Percentiles rank a stretch among this genome's conserved stretches.
Conservation (phyloP, 768 basidiomycete genomes). For the Russula virescens region DNA sequence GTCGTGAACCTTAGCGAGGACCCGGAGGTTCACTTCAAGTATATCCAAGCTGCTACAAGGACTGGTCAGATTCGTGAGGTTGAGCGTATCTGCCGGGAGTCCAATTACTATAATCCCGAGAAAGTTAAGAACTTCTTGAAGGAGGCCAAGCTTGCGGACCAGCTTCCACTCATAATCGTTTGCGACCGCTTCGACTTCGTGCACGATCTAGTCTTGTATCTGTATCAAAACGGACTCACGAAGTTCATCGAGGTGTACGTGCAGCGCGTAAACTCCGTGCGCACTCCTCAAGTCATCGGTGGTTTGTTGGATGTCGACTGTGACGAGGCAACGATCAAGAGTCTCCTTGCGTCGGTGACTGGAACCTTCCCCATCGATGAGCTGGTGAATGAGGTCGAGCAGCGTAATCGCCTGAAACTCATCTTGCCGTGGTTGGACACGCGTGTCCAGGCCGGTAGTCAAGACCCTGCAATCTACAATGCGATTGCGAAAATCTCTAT, state of each 20-base stretch:
- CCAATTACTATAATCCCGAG: conserved; percentile 96
- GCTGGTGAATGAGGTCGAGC: conserved; percentile 94
- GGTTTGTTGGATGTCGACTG: conserved; percentile 97
- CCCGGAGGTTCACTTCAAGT: conserved; percentile 98
- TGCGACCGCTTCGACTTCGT: conserved; percentile 99
- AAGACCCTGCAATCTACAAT: conserved; percentile 92
- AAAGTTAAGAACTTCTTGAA: conserved; percentile 99
- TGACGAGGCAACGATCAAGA: conserved; percentile 93
- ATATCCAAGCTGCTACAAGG: conserved; percentile 96
- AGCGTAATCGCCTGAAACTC: conserved; percentile 91
- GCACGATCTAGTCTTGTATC: conserved; percentile 95
- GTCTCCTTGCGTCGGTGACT: conserved; percentile 86
- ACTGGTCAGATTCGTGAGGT: conserved; percentile 99
- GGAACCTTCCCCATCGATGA: conserved; percentile 98
- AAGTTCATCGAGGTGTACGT: conserved; percentile 99
- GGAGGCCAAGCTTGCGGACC: conserved; percentile 93
- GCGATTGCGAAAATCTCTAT: conserved; percentile 98
- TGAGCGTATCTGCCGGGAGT: conserved; percentile 96
- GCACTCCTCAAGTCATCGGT: conserved; percentile 96
- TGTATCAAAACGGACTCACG: conserved; percentile 94
- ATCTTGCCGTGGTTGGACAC: conserved; percentile 97
- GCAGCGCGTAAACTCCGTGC: conserved; percentile 93
- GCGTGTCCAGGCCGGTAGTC: conserved; percentile 87
- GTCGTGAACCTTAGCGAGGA: conserved; percentile 96
- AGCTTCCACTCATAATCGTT: conserved; percentile 97